Evolutionary conservation across 1,139 yeast genomes (phyloP).

Genomic region (Debaryomyces sp.): DNA sequence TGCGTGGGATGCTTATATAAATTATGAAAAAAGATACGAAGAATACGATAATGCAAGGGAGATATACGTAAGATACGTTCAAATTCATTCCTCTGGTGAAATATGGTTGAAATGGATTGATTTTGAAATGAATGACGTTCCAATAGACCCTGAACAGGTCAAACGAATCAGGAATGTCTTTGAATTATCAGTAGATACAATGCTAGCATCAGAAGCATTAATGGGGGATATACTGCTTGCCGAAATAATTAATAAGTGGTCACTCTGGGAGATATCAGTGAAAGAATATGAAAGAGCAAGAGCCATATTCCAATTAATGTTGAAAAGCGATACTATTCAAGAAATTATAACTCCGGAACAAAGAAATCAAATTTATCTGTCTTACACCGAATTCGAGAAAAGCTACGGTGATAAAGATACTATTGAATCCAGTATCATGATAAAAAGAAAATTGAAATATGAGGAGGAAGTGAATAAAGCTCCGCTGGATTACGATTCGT

Average conservation of each 20-base stretch:
- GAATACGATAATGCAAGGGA: conserved; percentile 61
- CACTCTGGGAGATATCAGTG: conserved; percentile 70
- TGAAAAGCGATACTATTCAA: conserved; percentile 31
- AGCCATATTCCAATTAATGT: conserved; percentile 58
- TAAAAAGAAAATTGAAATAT: conserved; percentile 59
- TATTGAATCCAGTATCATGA: conserved; percentile 52
- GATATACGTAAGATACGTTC: conserved; percentile 59
- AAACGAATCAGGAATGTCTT: conserved; percentile 62
- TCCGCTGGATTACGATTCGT: conserved; percentile 68
- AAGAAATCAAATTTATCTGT: conserved; percentile 44
- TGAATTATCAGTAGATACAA: conserved; percentile 64
- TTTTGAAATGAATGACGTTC: conserved; percentile 29
- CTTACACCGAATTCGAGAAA: conserved; percentile 64
- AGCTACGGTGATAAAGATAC: conserved; percentile 59
- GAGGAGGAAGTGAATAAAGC: conserved; percentile 48
- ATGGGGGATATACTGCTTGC: conserved; percentile 26
- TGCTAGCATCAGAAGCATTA: conserved; percentile 26
- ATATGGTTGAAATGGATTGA: conserved; percentile 63
- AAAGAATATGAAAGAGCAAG: conserved; percentile 68
- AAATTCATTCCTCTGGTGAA: conserved; percentile 51
- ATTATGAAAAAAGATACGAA: conserved; percentile 69
- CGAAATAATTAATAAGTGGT: conserved; percentile 51
- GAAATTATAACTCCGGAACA: conserved; percentile 43
- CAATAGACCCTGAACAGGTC: conserved; percentile 14
- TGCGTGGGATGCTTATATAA: conserved; percentile 78